Evolutionary conservation across 495 filamentous ascomycete genomes (phyloP).

Genomic region (Aspergillus haitiensis): DNA sequence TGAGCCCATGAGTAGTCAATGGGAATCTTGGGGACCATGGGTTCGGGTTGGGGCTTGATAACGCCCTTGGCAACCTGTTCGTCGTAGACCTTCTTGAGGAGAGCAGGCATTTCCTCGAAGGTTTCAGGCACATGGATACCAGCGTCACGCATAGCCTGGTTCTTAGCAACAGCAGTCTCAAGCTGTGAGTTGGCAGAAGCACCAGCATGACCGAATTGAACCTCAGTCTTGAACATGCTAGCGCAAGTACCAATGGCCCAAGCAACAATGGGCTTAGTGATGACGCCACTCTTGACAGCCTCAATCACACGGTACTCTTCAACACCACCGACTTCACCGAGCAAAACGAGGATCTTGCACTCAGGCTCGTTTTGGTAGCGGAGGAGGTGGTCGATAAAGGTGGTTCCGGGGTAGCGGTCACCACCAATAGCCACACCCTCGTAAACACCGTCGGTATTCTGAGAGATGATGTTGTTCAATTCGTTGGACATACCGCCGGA

Average conservation of each 20-base stretch:
- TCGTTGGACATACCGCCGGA: conserved; percentile 99
- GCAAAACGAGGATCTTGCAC: conserved; percentile 93
- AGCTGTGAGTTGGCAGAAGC: conserved; percentile 98
- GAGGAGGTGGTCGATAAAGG: conserved; percentile 97
- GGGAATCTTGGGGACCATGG: conserved; percentile 95
- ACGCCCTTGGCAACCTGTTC: conserved; percentile 77
- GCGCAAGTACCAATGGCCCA: conserved; percentile 99
- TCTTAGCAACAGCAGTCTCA: conserved; percentile 95
- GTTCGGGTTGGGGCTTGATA: conserved; percentile 84
- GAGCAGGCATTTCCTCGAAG: conserved; percentile 87
- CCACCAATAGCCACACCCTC: conserved; percentile 99
- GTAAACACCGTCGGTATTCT: conserved; percentile 95
- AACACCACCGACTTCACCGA: conserved; percentile 98
- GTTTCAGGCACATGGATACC: conserved; percentile 93
- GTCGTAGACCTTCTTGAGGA: conserved; percentile 78
- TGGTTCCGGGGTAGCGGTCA: conserved; percentile 97
- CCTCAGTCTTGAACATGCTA: conserved; percentile 99
- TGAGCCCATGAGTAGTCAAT: conserved; percentile 99
- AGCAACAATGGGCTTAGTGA: conserved; percentile 97
- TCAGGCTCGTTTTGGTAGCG: conserved; percentile 93
- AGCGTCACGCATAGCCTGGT: conserved; percentile 91
- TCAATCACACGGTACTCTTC: conserved; percentile 99
- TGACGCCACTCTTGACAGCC: conserved; percentile 87
- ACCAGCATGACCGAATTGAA: conserved; percentile 98
- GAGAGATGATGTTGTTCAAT: conserved; percentile 97